Evolutionary conservation across 345 rosid genomes (phyloP), one percentile per base, ranked within the genome.

Genomic region (Acer saccharum): DNA sequence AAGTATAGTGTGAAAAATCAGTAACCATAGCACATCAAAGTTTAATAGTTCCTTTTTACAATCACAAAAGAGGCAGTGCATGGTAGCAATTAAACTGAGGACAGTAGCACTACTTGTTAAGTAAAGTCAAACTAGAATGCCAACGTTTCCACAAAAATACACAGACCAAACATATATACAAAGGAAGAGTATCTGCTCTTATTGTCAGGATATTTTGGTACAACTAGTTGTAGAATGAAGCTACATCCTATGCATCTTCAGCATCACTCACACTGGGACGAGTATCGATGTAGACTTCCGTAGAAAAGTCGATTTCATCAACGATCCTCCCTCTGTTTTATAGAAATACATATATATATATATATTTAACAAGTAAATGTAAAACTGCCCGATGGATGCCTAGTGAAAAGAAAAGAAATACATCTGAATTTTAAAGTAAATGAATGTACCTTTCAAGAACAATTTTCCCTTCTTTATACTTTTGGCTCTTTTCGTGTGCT

Each of bases 391-490:
- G 29, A 27, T 41, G 21, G 17, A 54, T 29, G 68, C 17, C 13
- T 69, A 65, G 29, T 72, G 6, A n/a, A 43, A 32, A 71, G 7
- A 14, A 18, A 44, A 50, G 72, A 43, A 62, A 65, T 8, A 46
- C 23, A 55, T 39, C 41, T 65, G 39, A 39, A 70, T 72, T 63
- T n/a, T 20, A 57, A 27, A n/a, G 72, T 69, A 35, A 11, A 74
- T 12, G 68, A 68, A 73, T 67, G 6, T 86, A 93, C 97, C 98
- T 94, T 82, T 94, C 98, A 0, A 93, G 87, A 69, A 94, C 94
- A 67, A 84, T 86, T 84, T 91, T 93, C 76, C 97, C 95, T 87
- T 89, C 97, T 81, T 93, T 93, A 68, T 90, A 91, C 87, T 90
- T 89, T 68, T 89, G 97, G 84, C 86, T 80, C 80, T 87, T 86